Evolutionary conservation across 2,329 filamentous ascomycete species (phyloP).

Genomic region (Pyrenophora tritici-repentis): DNA sequence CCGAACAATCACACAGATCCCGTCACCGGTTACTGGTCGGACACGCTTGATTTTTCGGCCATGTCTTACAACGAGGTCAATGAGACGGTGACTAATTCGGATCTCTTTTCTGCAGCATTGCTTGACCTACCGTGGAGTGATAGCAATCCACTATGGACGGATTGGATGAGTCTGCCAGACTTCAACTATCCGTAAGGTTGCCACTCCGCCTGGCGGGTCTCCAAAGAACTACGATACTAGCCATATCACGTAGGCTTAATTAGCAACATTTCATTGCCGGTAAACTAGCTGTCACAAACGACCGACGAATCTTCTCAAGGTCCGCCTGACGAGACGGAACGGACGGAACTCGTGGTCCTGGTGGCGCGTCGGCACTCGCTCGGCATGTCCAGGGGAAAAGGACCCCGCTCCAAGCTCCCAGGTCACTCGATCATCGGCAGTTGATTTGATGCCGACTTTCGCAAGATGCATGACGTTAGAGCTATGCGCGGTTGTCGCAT

Average conservation of each 20-base stretch:
- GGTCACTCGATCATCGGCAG: slow-evolving; percentile 5
- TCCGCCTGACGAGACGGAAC: too few species aligned
- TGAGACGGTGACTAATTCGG: slow-evolving; percentile 67
- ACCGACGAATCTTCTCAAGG: too few species aligned
- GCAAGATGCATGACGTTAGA: slow-evolving; percentile 12
- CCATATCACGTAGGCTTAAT: too few species aligned
- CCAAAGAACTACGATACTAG: too few species aligned
- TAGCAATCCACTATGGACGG: slow-evolving; percentile 43
- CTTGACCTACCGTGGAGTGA: slow-evolving; percentile 65
- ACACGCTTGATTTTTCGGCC: slow-evolving; percentile 63
- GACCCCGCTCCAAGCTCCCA: slow-evolving; percentile 5
- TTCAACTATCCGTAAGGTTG: slow-evolving; percentile 32
- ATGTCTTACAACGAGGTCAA: slow-evolving; percentile 74
- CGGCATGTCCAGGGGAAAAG: neutral
- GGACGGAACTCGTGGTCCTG: neutral
- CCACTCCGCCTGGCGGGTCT: too few species aligned
- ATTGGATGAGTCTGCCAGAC: slow-evolving; percentile 43
- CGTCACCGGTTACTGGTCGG: slow-evolving; percentile 26
- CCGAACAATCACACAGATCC: slow-evolving; percentile 18
- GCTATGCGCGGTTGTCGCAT: slow-evolving; percentile 3
- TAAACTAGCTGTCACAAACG: too few species aligned
- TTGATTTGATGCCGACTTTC: slow-evolving; percentile 10
- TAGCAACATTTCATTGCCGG: too few species aligned
- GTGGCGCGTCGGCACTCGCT: slow-evolving; percentile 7
- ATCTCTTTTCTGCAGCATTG: slow-evolving; percentile 62